These are phyloP conservation scores for Mucor circinelloides DNA, from an alignment of 371 early-diverging fungal genomes.

Conservation along the genomic window DNA sequence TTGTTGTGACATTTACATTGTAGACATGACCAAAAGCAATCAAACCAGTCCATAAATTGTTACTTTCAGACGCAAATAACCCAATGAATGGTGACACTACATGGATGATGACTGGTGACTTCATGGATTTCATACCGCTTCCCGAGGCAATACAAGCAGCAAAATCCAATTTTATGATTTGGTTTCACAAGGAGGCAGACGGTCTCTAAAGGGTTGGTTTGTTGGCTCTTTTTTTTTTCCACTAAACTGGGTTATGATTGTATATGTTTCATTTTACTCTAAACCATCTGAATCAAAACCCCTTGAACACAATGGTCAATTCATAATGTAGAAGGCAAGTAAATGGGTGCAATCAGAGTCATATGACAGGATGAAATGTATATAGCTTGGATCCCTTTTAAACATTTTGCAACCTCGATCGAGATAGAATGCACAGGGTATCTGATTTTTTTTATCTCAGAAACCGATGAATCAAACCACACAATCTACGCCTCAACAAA, in stretches of 20 bases:
- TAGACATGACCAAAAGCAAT: too few relatives aligned
- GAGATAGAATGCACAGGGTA: not conserved
- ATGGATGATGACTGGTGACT: not conserved
- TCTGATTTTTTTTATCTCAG: too few relatives aligned
- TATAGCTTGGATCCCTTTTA: not conserved
- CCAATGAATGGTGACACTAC: not conserved
- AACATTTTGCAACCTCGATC: not conserved
- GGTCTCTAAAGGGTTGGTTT: not conserved
- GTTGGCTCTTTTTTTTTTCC: not conserved
- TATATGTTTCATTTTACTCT: not conserved
- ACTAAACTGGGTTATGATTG: not conserved
- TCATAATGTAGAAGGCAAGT: not conserved
- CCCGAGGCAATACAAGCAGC: not conserved
- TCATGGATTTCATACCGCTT: not conserved
- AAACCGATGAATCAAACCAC: not conserved
- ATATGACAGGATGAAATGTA: not conserved
- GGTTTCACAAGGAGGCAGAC: not conserved
- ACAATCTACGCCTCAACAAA: not conserved
- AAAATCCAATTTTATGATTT: not conserved
- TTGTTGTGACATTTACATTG: too few relatives aligned
- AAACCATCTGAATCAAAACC: not conserved
- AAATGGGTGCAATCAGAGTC: not conserved
- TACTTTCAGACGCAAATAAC: too few relatives aligned
- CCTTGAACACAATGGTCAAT: too few relatives aligned
- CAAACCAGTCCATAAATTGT: too few relatives aligned